These are phyloP conservation scores for Leucosporidium yakuticum DNA, from an alignment of 768 basidiomycete species.

Conservation along the genomic window DNA sequence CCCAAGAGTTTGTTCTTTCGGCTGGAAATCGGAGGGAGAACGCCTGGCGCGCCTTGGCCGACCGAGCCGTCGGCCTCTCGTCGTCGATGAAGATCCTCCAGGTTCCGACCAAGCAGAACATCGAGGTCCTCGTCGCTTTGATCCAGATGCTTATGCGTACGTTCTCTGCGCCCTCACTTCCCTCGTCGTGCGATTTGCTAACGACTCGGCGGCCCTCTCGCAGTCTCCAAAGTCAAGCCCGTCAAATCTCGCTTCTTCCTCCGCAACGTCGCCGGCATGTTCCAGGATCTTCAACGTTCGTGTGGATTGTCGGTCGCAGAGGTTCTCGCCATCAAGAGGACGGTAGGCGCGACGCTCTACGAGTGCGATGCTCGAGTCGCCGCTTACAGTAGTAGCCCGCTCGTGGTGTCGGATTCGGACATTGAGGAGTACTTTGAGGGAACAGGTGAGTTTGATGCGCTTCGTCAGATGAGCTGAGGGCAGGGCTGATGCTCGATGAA, in stretches of 20 bases:
- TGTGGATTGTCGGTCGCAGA: conserved; percentile 6
- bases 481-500: too few species aligned
- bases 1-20: conserved; percentile 22
- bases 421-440: conserved; percentile 28
- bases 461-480: too few species aligned
- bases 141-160: conserved; percentile 32
- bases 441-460: too few species aligned
- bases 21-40: conserved; percentile 28
- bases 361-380: not conserved
- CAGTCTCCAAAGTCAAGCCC: conserved; percentile 28
- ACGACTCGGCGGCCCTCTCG: too few species aligned
- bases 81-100: conserved; percentile 23
- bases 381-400: not conserved
- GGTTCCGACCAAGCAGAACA: conserved; percentile 16
- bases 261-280: conserved; percentile 27
- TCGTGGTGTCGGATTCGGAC: conserved; percentile 16
- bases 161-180: not conserved
- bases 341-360: conserved; percentile 21
- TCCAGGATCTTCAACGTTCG: conserved; percentile 26
- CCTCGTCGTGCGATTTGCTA: too few species aligned
- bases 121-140: conserved; percentile 25
- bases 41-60: conserved; percentile 32
- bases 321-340: conserved; percentile 4
- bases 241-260: conserved; percentile 29
- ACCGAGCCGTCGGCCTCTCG: conserved; percentile 25